Percentiles rank a stretch among this genome's conserved stretches.
These are phyloP conservation scores for Cordyceps pruinosa DNA, from an alignment of 2,329 filamentous ascomycete species.

Conservation along the genomic window DNA sequence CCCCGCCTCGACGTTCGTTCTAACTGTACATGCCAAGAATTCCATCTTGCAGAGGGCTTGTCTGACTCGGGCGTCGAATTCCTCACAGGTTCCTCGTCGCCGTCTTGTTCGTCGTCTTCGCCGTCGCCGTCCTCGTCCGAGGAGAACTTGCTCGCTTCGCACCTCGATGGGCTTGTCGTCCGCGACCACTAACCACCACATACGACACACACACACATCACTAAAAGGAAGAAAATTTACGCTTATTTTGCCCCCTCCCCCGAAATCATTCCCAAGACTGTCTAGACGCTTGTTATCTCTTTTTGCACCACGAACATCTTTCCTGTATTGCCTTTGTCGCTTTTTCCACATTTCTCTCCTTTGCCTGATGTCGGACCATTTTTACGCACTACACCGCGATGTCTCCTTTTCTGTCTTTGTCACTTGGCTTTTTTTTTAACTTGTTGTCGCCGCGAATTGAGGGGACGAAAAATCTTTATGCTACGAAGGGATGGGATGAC, in stretches of 20 bases:
- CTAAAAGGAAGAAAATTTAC: not conserved
- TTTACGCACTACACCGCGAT: not conserved
- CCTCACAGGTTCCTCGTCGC: not conserved
- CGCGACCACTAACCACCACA: not conserved
- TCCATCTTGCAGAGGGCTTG: not conserved
- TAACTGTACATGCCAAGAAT: conserved; percentile 9
- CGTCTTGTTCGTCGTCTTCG: not conserved
- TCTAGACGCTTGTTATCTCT: not conserved
- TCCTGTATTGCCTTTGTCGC: not conserved
- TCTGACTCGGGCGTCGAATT: conserved; percentile 12
- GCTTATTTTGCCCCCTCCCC: not conserved
- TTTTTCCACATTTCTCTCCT: not conserved
- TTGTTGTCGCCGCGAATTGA: not conserved
- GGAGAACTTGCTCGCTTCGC: not conserved
- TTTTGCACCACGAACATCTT: not conserved
- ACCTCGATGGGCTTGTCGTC: not conserved
- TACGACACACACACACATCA: not conserved
- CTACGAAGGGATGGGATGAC: not conserved
- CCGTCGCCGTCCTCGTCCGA: not conserved
- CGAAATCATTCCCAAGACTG: not conserved
- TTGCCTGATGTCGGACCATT: conserved; percentile 1
- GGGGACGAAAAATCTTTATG: not conserved
- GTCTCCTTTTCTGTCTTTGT: not conserved
- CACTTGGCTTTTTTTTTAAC: not conserved
- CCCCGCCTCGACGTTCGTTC: not conserved